phyloP scores from a whole-genome alignment of 805 yeast species.

The Schizosaccharomyces osmophilus region DNA sequence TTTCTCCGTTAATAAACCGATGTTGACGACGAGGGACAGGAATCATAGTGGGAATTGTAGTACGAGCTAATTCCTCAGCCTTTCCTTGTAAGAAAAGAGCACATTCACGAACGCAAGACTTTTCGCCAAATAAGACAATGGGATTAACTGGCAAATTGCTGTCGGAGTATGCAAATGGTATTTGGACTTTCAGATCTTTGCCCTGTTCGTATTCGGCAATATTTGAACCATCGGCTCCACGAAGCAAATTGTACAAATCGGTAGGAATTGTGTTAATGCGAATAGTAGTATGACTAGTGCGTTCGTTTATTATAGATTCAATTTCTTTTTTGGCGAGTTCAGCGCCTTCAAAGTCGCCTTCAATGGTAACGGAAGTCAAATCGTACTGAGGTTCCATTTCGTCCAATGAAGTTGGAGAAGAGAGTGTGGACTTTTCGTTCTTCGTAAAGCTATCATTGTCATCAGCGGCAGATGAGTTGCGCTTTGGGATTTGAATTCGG shows the following conservation, averaged over 20 bases:
- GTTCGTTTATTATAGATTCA: constrained; percentile 42
- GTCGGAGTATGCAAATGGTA: constrained; percentile 13
- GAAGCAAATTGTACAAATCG: constrained; percentile 7
- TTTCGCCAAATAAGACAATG: constrained; percentile 42
- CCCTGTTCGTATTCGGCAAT: constrained; percentile 9
- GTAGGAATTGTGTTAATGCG: constrained; percentile 9
- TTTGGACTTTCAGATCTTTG: constrained; percentile 10
- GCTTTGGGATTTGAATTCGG: constrained; percentile 39
- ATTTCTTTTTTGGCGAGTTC: constrained; percentile 47
- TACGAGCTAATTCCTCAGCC: constrained; percentile 23
- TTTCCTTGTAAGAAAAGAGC: constrained; percentile 26
- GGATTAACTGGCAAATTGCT: constrained; percentile 11
- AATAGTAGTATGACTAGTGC: constrained; percentile 9
- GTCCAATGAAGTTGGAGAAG: background rate
- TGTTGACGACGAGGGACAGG: constrained; percentile 20
- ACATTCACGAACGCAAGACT: constrained; percentile 35
- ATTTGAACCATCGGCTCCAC: background rate
- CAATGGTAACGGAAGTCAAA: constrained; percentile 36
- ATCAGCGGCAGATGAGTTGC: background rate
- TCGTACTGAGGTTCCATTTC: constrained; percentile 22
- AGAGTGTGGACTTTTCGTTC: constrained; percentile 22
- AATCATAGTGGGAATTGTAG: constrained; percentile 32
- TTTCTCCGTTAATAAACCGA: constrained; percentile 25
- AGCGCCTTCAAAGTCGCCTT: constrained; percentile 71
- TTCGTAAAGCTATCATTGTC: constrained; percentile 13